Conservation (phyloP, 192 early-diverging fungal genomes). For the Coemansia sp. region DNA sequence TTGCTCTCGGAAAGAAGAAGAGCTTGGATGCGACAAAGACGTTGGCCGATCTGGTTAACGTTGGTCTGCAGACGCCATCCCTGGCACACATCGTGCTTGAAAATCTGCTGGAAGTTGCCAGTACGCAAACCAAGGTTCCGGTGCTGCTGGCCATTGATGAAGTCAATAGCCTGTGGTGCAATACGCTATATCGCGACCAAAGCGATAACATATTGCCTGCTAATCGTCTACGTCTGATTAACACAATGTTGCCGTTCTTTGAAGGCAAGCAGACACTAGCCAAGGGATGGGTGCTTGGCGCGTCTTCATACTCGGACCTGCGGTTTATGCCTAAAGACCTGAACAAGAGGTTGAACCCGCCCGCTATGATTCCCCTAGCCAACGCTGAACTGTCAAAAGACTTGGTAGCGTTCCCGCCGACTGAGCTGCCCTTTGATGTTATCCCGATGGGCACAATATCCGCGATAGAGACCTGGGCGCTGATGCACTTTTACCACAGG, state of each 20-base stretch:
- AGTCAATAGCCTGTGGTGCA: constrained; percentile 49
- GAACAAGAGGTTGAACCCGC: constrained; percentile 27
- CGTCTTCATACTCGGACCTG: constrained; percentile 31
- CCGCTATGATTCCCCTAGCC: constrained; percentile 21
- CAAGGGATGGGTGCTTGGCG: constrained; percentile 44
- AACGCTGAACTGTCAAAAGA: constrained; percentile 34
- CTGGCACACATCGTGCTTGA: constrained; percentile 42
- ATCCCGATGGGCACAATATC: constrained; percentile 26
- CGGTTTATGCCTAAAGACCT: constrained; percentile 41
- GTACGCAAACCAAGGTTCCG: constrained; percentile 41
- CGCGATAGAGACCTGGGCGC: constrained; percentile 33
- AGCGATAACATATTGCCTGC: constrained; percentile 31
- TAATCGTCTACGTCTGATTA: constrained; percentile 31
- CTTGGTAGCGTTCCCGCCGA: not conserved
- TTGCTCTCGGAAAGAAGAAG: constrained; percentile 30
- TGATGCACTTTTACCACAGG: constrained; percentile 44
- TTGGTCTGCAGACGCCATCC: constrained; percentile 33
- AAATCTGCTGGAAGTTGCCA: constrained; percentile 27
- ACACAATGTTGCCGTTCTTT: constrained; percentile 43
- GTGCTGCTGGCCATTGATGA: constrained; percentile 49
- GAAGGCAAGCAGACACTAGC: constrained; percentile 22
- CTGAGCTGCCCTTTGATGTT: constrained; percentile 25
- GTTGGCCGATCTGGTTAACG: constrained; percentile 33
- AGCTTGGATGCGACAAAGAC: constrained; percentile 20
- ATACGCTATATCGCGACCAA: constrained; percentile 41